Conservation (phyloP, 1,139 yeast genomes). For the Spencermartinsiella ligniputridi region DNA sequence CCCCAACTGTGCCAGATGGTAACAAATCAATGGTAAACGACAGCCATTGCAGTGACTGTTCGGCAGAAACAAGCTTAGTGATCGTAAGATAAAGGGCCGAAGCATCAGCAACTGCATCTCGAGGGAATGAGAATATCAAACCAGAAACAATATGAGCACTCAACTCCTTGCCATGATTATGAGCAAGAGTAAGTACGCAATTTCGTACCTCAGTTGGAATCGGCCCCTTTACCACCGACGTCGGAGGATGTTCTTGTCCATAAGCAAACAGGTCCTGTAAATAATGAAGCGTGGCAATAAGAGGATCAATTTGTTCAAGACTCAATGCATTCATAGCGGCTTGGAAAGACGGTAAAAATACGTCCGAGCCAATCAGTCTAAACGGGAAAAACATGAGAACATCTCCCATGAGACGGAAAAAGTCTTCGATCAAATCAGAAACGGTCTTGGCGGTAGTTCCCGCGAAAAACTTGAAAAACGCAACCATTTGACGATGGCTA, state of each 20-base stretch:
- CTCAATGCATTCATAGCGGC: slow-evolving; percentile 55
- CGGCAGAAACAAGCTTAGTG: slow-evolving; percentile 44
- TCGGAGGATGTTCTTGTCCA: slow-evolving; percentile 79
- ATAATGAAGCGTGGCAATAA: slow-evolving; percentile 67
- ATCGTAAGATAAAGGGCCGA: slow-evolving; percentile 67
- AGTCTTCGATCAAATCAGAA: slow-evolving; percentile 84
- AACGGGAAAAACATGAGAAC: slow-evolving; percentile 74
- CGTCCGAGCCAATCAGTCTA: slow-evolving; percentile 52
- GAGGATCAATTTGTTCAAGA: slow-evolving; percentile 67
- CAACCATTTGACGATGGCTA: slow-evolving; percentile 42
- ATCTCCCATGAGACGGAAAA: slow-evolving; percentile 79
- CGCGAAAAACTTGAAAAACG: slow-evolving; percentile 39
- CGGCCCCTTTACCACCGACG: slow-evolving; percentile 56
- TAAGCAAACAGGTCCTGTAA: slow-evolving; percentile 75
- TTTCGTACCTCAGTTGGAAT: slow-evolving; percentile 52
- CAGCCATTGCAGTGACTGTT: slow-evolving; percentile 46
- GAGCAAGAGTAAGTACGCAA: slow-evolving; percentile 42
- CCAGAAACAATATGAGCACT: slow-evolving; percentile 57
- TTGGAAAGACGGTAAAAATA: slow-evolving; percentile 56
- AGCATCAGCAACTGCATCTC: slow-evolving; percentile 69
- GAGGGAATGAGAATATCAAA: slow-evolving; percentile 64
- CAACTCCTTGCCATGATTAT: slow-evolving; percentile 54
- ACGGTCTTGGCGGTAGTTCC: slow-evolving; percentile 38
- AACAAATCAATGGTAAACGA: slow-evolving; percentile 49
- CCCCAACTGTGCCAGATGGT: slow-evolving; percentile 56